phyloP scores from a whole-genome alignment of 1,284 basidiomycete genomes.

The Hemileia vastatrix region DNA sequence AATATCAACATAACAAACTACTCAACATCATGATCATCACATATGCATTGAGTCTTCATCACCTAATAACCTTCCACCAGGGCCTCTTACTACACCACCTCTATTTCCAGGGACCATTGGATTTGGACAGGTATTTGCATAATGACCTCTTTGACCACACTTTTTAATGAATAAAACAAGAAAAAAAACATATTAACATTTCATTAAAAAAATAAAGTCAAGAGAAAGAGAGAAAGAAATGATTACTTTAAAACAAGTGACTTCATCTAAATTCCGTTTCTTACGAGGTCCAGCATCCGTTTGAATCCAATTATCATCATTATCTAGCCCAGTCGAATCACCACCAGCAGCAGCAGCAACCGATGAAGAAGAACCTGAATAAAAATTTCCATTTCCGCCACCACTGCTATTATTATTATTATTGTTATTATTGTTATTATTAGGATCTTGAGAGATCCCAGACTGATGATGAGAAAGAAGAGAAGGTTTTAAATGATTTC shows the following conservation, averaged over 20 bases:
- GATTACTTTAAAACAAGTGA: conserved; percentile 75
- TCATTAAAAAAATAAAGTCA: background rate
- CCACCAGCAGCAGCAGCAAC: conserved; percentile 29
- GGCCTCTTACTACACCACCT: conserved; percentile 51
- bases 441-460: conserved; percentile 1
- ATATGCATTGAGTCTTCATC: conserved; percentile 13
- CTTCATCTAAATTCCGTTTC: conserved; percentile 69
- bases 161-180: conserved; percentile 37
- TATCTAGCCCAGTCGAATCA: conserved; percentile 25
- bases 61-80: conserved; percentile 15
- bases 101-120: conserved; percentile 69
- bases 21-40: too few species aligned
- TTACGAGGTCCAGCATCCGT: conserved; percentile 39
- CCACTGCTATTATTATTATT: background rate
- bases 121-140: conserved; percentile 85
- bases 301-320: conserved; percentile 30
- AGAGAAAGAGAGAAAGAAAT: background rate
- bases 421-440: background rate
- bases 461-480: conserved; percentile 10
- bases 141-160: conserved; percentile 84
- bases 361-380: background rate
- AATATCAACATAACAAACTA: too few species aligned
- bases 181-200: background rate
- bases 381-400: background rate
- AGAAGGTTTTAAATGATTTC: background rate